Conservation (phyloP, 106 monocot genomes). For the Dendrobium huoshanense region DNA sequence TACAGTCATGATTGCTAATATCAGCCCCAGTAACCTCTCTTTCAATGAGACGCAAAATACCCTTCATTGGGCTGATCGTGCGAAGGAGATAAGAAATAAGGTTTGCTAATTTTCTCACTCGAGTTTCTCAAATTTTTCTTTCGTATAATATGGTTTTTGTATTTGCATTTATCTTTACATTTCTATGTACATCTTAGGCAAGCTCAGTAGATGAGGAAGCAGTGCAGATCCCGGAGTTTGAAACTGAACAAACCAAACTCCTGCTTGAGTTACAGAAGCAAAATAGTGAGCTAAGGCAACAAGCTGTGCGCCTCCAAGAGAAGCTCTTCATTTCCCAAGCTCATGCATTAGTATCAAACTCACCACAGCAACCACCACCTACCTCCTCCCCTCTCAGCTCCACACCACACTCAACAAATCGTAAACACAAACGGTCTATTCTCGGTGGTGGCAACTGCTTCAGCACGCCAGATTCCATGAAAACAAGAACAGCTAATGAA, state of each 20-base stretch:
- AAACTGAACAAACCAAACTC: conserved; percentile 60
- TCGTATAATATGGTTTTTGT: neutral
- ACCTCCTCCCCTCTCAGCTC: conserved; percentile 14
- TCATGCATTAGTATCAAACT: conserved; percentile 47
- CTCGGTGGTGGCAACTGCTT: conserved; percentile 59
- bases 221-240: conserved; percentile 33
- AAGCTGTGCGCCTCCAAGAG: conserved; percentile 57
- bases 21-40: conserved; percentile 66
- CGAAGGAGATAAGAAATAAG: conserved; percentile 92
- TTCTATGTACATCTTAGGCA: conserved; percentile 27
- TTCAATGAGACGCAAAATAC: conserved; percentile 96
- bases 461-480: conserved; percentile 54
- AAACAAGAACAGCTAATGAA: conserved; percentile 12
- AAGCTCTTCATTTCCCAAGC: conserved; percentile 69
- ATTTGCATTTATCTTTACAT: neutral
- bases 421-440: conserved; percentile 48
- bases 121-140: neutral
- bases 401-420: conserved; percentile 25
- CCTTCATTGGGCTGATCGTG: conserved; percentile 97
- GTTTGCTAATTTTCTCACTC: conserved; percentile 16
- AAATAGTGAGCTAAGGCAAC: conserved; percentile 76
- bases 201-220: conserved; percentile 36
- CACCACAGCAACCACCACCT: conserved; percentile 15
- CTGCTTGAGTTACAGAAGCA: conserved; percentile 77
- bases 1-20: conserved; percentile 98